A percentile compares a stretch with the other conserved stretches of the same genome.
phyloP scores from a whole-genome alignment of 2,329 filamentous ascomycete species.

The Colletotrichum gigasporum region DNA sequence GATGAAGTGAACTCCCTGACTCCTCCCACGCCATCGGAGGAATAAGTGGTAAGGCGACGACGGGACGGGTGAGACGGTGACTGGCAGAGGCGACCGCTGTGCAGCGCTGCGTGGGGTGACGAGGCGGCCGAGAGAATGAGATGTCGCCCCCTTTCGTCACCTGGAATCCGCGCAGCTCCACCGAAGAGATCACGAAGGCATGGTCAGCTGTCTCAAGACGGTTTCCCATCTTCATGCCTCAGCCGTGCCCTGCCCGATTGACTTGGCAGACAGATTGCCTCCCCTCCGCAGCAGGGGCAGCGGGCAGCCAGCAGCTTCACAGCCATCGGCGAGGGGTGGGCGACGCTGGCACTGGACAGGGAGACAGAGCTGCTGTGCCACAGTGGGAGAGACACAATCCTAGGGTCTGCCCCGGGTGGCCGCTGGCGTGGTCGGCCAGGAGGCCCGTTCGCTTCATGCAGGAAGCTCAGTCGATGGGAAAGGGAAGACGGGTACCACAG shows the following conservation, averaged over 20 bases:
- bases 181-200: conserved; percentile 25
- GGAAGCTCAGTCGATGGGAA: conserved; percentile 11
- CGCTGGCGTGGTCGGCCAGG: conserved; percentile 15
- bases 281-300: conserved; percentile 14
- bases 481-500: conserved; percentile 9
- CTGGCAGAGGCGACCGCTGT: conserved; percentile 8
- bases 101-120: conserved; percentile 17
- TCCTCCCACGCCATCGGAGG: no score
- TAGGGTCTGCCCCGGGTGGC: conserved; percentile 17
- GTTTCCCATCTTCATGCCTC: conserved; percentile 28
- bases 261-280: conserved; percentile 8
- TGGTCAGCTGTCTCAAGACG: conserved; percentile 27
- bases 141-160: conserved; percentile 21
- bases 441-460: conserved; percentile 27
- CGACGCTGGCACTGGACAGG: not conserved
- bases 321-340: not conserved
- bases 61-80: not conserved
- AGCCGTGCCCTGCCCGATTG: conserved; percentile 14
- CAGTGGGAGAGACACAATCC: not conserved
- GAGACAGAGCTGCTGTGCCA: conserved; percentile 13
- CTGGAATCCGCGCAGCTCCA: conserved; percentile 8
- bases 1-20: no score
- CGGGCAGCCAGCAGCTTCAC: not conserved
- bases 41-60: not conserved
- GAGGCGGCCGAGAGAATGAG: not conserved